phyloP scores from a whole-genome alignment of 805 yeast species.

The Starmerella bombi region DNA sequence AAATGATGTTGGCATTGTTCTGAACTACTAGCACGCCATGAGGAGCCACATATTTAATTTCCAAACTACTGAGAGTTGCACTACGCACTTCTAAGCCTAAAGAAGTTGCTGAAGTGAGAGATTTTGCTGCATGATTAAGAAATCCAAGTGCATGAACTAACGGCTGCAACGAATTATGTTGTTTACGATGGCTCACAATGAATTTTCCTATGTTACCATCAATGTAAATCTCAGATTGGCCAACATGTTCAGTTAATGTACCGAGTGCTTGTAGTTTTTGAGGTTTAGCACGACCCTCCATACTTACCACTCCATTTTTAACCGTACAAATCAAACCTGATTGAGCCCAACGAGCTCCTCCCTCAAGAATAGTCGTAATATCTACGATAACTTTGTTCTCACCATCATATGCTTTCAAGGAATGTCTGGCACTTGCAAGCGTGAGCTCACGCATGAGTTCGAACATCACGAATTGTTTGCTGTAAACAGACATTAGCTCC shows the following conservation, averaged over 20 bases:
- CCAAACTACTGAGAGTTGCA: conserved; percentile 17
- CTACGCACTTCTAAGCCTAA: conserved; percentile 13
- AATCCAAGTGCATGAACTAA: background rate
- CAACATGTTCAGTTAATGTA: background rate
- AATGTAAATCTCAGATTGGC: conserved; percentile 2
- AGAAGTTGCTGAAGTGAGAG: conserved; percentile 17
- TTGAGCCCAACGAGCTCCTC: conserved; percentile 18
- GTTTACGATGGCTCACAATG: no score
- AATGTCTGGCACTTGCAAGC: conserved; percentile 18
- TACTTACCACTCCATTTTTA: conserved; percentile 3
- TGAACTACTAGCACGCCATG: conserved; percentile 12
- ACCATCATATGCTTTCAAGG: conserved; percentile 9
- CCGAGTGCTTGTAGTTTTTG: conserved; percentile 12
- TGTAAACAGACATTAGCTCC: conserved; percentile 20
- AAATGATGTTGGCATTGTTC: conserved; percentile 10
- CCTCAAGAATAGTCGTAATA: conserved; percentile 12
- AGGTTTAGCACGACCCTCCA: conserved; percentile 14
- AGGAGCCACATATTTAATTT: conserved; percentile 17
- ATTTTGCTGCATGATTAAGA: conserved; percentile 18
- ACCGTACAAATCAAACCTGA: conserved; percentile 19
- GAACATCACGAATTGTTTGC: conserved; percentile 24
- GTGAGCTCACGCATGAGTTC: conserved; percentile 25
- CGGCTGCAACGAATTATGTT: no score
- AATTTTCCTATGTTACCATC: conserved; percentile 11
- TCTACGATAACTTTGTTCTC: conserved; percentile 13